Conservation (phyloP, 2,329 filamentous ascomycete genomes). For the Thyridium curvatum region DNA sequence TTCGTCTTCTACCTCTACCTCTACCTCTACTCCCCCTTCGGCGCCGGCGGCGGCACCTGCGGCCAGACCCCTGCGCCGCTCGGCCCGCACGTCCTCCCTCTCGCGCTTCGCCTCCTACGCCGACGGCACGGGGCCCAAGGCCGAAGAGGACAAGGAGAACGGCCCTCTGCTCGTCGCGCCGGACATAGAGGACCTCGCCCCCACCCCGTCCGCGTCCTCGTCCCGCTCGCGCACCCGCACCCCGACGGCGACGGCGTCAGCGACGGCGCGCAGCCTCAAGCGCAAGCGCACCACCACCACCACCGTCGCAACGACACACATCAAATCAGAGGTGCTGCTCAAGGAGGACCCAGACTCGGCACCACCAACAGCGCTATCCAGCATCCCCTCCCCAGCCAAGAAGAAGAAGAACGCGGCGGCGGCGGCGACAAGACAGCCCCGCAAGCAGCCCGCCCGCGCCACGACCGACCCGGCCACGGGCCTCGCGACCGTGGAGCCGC, state of each 20-base stretch:
- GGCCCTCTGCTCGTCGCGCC: constrained; percentile 3
- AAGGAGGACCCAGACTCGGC: constrained; percentile 19
- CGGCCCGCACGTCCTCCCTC: constrained; percentile 38
- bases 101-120: constrained; percentile 37
- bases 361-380: background rate
- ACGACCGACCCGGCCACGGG: constrained; percentile 13
- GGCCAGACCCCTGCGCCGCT: constrained; percentile 30
- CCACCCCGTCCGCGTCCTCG: background rate
- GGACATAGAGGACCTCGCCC: background rate
- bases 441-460: constrained; percentile 41
- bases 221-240: too few relatives aligned
- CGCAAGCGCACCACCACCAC: constrained; percentile 5
- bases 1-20: constrained; percentile 25
- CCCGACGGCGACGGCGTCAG: constrained; percentile 10
- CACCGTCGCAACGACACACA: constrained; percentile 2
- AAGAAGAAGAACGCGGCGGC: constrained; percentile 8
- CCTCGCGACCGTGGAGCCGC: constrained; percentile 45
- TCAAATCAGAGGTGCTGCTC: constrained; percentile 34
- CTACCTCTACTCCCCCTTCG: constrained; percentile 14
- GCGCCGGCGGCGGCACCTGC: constrained; percentile 15
- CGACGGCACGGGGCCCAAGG: constrained; percentile 5
- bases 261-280: constrained; percentile 11
- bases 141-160: background rate
- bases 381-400: constrained; percentile 7
- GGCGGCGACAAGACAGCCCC: constrained; percentile 20